These are phyloP conservation scores for Sugiyamaella chiloensis DNA, from an alignment of 805 yeast species.

Conservation along the genomic window DNA sequence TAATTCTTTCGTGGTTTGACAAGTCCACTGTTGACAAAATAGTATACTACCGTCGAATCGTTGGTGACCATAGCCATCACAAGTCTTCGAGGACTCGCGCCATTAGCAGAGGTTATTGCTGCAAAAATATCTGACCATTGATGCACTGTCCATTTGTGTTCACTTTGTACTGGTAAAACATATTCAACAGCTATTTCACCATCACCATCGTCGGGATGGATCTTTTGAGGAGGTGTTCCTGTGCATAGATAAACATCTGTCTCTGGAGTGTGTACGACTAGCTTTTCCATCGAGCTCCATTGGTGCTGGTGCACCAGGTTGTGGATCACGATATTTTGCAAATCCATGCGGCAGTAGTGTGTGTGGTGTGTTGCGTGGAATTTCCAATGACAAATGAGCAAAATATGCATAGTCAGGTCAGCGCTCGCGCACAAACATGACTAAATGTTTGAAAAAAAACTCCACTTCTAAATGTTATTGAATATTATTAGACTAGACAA, in stretches of 20 bases:
- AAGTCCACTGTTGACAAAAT: slow-evolving; percentile 38
- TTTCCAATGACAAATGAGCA: not conserved
- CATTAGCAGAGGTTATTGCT: slow-evolving; percentile 18
- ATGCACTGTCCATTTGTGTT: slow-evolving; percentile 33
- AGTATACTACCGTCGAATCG: slow-evolving; percentile 44
- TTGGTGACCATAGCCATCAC: slow-evolving; percentile 42
- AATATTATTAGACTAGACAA: too few relatives aligned
- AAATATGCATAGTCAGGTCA: too few relatives aligned
- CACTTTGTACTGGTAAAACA: slow-evolving; percentile 28
- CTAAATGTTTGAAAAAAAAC: too few relatives aligned
- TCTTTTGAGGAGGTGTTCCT: slow-evolving; percentile 36
- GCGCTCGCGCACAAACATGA: too few relatives aligned
- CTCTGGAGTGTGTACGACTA: slow-evolving; percentile 16
- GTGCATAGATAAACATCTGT: slow-evolving; percentile 17
- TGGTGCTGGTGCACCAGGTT: slow-evolving; percentile 38
- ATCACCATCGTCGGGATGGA: slow-evolving; percentile 32
- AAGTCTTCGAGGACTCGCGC: slow-evolving; percentile 26
- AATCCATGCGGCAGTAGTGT: slow-evolving; percentile 6
- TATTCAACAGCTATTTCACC: slow-evolving; percentile 22
- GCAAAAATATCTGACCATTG: slow-evolving; percentile 35
- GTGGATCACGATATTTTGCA: slow-evolving; percentile 7
- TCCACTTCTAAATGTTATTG: too few relatives aligned
- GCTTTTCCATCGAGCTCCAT: slow-evolving; percentile 31
- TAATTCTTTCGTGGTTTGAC: slow-evolving; percentile 39
- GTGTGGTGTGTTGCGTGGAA: too few relatives aligned